Percentiles rank a stretch among this genome's conserved stretches.
These are phyloP conservation scores for Cytospora leucostoma DNA, from an alignment of 2,329 filamentous ascomycete genomes.

Conservation along the genomic window DNA sequence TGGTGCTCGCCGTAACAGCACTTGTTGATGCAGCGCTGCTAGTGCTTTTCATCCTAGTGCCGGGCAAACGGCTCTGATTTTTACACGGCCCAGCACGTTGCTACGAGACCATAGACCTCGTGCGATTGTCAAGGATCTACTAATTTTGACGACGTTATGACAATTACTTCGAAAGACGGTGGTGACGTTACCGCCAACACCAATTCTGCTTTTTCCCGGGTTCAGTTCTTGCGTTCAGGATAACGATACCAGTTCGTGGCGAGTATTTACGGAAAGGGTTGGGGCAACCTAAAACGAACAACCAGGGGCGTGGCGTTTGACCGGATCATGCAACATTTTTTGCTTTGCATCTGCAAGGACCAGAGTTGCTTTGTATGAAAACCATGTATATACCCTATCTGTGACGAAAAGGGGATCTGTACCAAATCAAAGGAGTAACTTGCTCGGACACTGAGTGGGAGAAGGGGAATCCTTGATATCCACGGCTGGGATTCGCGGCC, in stretches of 20 bases:
- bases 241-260: slow-evolving; percentile 22
- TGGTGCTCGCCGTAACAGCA: slow-evolving; percentile 75
- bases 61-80: slow-evolving; percentile 73
- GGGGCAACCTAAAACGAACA: not conserved
- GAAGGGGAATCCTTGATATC: not conserved
- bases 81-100: not conserved
- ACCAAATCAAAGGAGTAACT: not conserved
- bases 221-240: slow-evolving; percentile 17
- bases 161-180: not conserved
- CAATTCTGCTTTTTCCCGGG: slow-evolving; percentile 11
- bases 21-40: slow-evolving; percentile 80
- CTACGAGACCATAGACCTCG: not conserved
- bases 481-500: not conserved
- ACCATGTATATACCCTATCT: not conserved
- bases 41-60: slow-evolving; percentile 91
- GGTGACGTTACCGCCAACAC: not conserved
- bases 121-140: not conserved
- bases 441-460: not conserved
- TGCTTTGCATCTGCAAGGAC: not conserved
- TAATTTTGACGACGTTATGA: slow-evolving; percentile 19
- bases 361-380: slow-evolving; percentile 1
- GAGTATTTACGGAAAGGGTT: not conserved
- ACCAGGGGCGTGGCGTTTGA: not conserved
- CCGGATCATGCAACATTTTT: not conserved
- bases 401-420: not conserved